Conservation (phyloP, 2,329 filamentous ascomycete genomes). For the Aspergillus spinulosporus region DNA sequence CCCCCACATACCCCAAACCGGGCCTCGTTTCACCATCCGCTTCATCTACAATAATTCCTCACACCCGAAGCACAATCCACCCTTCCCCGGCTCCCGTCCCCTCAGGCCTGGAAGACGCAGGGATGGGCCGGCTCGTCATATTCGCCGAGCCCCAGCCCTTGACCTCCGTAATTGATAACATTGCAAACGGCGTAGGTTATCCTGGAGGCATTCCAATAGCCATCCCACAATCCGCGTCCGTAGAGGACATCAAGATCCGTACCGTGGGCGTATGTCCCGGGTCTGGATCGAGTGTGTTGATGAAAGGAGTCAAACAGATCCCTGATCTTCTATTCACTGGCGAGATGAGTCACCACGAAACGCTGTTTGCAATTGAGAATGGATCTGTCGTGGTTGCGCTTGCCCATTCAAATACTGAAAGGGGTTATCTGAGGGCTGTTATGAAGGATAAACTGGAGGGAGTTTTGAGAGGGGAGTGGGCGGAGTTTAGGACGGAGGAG, state of each 20-base stretch:
- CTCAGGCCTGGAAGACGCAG: slow-evolving; percentile 51
- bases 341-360: slow-evolving; percentile 91
- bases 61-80: slow-evolving; percentile 56
- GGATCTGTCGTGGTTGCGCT: slow-evolving; percentile 80
- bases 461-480: slow-evolving; percentile 59
- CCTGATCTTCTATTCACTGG: slow-evolving; percentile 88
- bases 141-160: slow-evolving; percentile 56
- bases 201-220: slow-evolving; percentile 66
- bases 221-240: slow-evolving; percentile 59
- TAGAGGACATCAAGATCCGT: slow-evolving; percentile 60
- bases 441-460: slow-evolving; percentile 66
- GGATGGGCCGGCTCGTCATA: slow-evolving; percentile 62
- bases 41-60: slow-evolving; percentile 38
- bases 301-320: slow-evolving; percentile 54
- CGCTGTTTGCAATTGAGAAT: slow-evolving; percentile 79
- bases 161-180: slow-evolving; percentile 60
- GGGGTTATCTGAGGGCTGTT: slow-evolving; percentile 73
- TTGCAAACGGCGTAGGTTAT: slow-evolving; percentile 63
- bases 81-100: slow-evolving; percentile 44
- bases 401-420: slow-evolving; percentile 92
- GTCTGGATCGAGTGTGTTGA: slow-evolving; percentile 71
- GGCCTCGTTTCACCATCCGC: slow-evolving; percentile 25
- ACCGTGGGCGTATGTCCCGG: slow-evolving; percentile 87
- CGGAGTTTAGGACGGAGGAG: slow-evolving; percentile 47
- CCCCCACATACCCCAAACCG: slow-evolving; percentile 34